Evolutionary conservation across 2,329 filamentous ascomycete genomes (phyloP).

Genomic region (Raffaelea arxii): DNA sequence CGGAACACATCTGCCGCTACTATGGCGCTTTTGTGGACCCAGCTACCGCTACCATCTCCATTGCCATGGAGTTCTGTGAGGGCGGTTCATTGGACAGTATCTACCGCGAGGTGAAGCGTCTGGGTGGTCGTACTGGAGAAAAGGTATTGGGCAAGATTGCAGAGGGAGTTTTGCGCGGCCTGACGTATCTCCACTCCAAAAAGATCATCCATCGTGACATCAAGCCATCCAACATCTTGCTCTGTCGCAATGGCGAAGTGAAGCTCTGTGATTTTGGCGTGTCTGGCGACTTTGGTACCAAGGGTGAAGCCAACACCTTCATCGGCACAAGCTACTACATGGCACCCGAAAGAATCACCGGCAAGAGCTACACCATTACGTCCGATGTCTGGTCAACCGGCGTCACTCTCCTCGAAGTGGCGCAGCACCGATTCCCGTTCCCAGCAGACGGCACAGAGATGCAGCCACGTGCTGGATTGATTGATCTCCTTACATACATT

Average conservation of each 20-base stretch:
- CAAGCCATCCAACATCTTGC: constrained; percentile 93
- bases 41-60: constrained; percentile 92
- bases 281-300: constrained; percentile 94
- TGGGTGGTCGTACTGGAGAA: constrained; percentile 89
- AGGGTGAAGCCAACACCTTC: constrained; percentile 97
- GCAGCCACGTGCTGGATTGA: constrained; percentile 84
- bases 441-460: constrained; percentile 92
- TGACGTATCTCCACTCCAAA: constrained; percentile 90
- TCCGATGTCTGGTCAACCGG: constrained; percentile 98
- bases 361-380: constrained; percentile 96
- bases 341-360: constrained; percentile 96
- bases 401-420: constrained; percentile 96
- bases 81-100: constrained; percentile 93
- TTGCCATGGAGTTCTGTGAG: constrained; percentile 98
- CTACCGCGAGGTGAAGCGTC: constrained; percentile 92
- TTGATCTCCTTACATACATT: constrained; percentile 94
- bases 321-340: constrained; percentile 99
- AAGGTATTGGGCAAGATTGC: constrained; percentile 96
- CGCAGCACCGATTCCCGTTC: constrained; percentile 96
- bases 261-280: constrained; percentile 99
- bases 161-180: constrained; percentile 83
- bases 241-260: constrained; percentile 85
- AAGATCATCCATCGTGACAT: constrained; percentile 99
- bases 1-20: constrained; percentile 92
- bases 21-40: constrained; percentile 96